These are phyloP conservation scores for Spirogloea muscicola DNA, from an alignment of 139 green algal species.

Conservation along the genomic window DNA sequence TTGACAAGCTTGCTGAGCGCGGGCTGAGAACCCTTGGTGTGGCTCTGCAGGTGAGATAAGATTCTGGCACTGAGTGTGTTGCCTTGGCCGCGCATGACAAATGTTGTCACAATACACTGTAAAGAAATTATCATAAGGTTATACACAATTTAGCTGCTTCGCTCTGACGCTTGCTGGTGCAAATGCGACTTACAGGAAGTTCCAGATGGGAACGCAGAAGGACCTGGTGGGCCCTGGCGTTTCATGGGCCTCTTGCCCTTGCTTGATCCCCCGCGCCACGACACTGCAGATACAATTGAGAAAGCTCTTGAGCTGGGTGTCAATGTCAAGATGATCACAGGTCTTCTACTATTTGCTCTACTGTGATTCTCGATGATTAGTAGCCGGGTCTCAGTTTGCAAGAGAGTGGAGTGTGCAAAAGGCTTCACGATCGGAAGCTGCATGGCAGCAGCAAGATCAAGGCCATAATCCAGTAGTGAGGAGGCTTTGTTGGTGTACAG, in stretches of 20 bases:
- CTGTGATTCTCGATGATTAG: neutral
- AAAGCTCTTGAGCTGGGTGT: slow-evolving; percentile 68
- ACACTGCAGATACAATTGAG: slow-evolving; percentile 79
- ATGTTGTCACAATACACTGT: too few relatives aligned
- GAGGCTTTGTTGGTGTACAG: slow-evolving; percentile 1
- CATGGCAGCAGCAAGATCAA: neutral
- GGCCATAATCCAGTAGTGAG: neutral
- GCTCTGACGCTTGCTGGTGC: neutral
- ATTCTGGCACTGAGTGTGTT: neutral
- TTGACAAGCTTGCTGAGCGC: slow-evolving; percentile 61
- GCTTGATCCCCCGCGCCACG: slow-evolving; percentile 73
- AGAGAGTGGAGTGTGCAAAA: too few relatives aligned
- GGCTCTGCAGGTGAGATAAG: slow-evolving; percentile 19
- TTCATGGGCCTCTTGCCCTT: slow-evolving; percentile 78
- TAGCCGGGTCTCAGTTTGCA: too few relatives aligned
- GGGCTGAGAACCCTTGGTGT: slow-evolving; percentile 75
- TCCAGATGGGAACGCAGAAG: neutral
- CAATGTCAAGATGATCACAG: slow-evolving; percentile 88
- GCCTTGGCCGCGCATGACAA: neutral
- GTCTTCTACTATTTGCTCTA: slow-evolving; percentile 18
- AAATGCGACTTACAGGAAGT: slow-evolving; percentile 11
- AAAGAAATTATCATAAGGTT: neutral
- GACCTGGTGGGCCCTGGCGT: slow-evolving; percentile 32
- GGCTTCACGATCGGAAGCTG: too few relatives aligned
- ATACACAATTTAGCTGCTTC: neutral